These are phyloP conservation scores for Chenopodium formosanum DNA, from an alignment of 148 eudicot species.

Conservation along the genomic window DNA sequence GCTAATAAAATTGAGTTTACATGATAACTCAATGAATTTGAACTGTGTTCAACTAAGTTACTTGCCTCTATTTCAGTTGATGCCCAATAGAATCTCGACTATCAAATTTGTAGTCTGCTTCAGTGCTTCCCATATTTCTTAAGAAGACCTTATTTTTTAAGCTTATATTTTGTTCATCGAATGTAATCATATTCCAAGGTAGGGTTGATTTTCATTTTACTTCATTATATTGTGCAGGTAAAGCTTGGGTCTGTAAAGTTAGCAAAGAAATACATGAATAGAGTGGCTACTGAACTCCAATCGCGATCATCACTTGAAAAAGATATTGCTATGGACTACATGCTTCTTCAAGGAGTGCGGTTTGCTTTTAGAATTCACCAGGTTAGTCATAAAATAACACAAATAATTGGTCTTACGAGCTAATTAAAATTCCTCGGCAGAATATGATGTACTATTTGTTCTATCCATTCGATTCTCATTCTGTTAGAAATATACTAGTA, in stretches of 20 bases:
- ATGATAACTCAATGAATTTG: background rate
- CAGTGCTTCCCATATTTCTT: background rate
- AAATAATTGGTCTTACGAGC: background rate
- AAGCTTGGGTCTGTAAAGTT: conserved; percentile 74
- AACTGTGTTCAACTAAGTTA: background rate
- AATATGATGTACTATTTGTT: background rate
- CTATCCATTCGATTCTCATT: background rate
- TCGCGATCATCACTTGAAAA: conserved; percentile 59
- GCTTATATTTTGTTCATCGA: background rate
- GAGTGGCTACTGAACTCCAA: conserved; percentile 77
- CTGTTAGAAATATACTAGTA: background rate
- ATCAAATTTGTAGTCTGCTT: background rate
- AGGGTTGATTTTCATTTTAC: background rate
- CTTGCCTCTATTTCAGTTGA: background rate
- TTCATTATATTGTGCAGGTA: conserved; percentile 40
- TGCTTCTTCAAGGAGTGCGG: conserved; percentile 85
- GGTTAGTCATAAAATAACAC: conserved; percentile 36
- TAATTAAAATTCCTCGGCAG: too few species aligned
- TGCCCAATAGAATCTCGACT: background rate
- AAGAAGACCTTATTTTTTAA: too few species aligned
- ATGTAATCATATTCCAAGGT: background rate
- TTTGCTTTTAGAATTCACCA: conserved; percentile 88
- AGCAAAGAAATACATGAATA: conserved; percentile 80
- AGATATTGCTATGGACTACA: conserved; percentile 75
- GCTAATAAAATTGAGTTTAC: background rate